Percentiles rank a stretch among this genome's conserved stretches.
Conservation (phyloP, 2,329 filamentous ascomycete genomes). For the Herpotrichia juniperi region DNA sequence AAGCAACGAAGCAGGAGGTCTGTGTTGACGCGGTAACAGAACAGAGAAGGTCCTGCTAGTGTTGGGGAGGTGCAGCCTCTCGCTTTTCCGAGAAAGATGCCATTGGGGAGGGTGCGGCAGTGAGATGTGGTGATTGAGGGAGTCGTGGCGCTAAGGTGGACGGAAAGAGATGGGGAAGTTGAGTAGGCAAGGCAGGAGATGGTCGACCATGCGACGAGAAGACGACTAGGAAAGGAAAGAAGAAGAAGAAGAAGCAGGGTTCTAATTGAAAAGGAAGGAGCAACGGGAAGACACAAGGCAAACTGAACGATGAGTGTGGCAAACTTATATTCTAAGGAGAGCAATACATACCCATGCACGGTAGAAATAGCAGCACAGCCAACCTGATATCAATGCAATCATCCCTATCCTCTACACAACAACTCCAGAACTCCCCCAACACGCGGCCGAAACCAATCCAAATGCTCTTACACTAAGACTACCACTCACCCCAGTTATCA, state of each 20-base stretch:
- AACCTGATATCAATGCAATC: constrained; percentile 16
- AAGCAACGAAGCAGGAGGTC: constrained; percentile 3
- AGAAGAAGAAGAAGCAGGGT: too few relatives aligned
- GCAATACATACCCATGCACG: not conserved
- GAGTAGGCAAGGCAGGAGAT: not conserved
- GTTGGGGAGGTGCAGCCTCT: constrained; percentile 2
- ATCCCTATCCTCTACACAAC: constrained; percentile 3
- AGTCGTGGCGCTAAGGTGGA: too few relatives aligned
- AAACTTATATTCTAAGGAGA: not conserved
- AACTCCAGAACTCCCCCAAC: constrained; percentile 10
- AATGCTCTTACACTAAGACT: constrained; percentile 2
- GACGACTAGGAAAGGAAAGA: too few relatives aligned
- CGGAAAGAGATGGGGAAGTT: not conserved
- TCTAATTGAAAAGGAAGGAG: too few relatives aligned
- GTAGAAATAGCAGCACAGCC: not conserved
- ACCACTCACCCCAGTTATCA: constrained; percentile 64
- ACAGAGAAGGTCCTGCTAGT: not conserved
- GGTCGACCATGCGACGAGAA: not conserved
- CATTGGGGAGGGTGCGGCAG: not conserved
- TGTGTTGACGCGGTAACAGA: constrained; percentile 1
- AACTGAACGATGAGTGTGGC: too few relatives aligned
- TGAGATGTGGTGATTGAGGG: too few relatives aligned
- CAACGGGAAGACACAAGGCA: too few relatives aligned
- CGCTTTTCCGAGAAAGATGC: not conserved
- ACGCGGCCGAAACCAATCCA: not conserved